Evolutionary conservation across 306 rosid species (phyloP), one percentile per base, ranked within the genome.

Genomic region (Ochetophila trinervis): DNA sequence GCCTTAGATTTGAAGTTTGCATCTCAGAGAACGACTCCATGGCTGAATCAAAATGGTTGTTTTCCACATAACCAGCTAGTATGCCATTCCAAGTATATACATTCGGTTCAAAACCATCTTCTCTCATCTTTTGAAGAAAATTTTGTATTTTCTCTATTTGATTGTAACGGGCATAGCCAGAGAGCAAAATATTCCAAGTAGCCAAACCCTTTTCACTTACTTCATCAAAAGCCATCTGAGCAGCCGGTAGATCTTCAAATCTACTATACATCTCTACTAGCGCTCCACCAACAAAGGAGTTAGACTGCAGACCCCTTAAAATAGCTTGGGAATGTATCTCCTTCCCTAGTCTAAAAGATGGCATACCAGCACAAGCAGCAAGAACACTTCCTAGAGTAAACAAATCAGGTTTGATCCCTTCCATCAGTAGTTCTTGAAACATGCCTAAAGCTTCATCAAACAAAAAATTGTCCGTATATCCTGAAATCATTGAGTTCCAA

Each of bases 171-270:
- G 83, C 63, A 67, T 77, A 74, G 23, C 82, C 85, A 3, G 87
- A 82, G 27, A 85, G 72, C 68, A 85, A 67, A 44, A 77, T 78
- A 47, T 85, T 85, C 91, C 91, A 82, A n/a, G 91, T 80, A 56
- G 91, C 58, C 37, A 56, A 16, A 60, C 75, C 85, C 70, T 80
- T 82, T 63, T 80, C 84, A 53, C 62, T 37, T 32, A 77, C 81
- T 54, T 73, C 74, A 32, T 79, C 70, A 37, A 85, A 85, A 63
- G 82, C 82, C 67, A 48, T 75, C 67, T 69, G 78, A 66, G 85
- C 87, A 52, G 85, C 75, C 36, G 20, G 40, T 42, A 67, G 55
- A 42, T 77, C 74, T 65, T 75, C 47, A 61, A 79, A 80, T 75
- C 79, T 77, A 72, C 52, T 68, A 50, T 85, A 85, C 83, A 85